phyloP scores from a whole-genome alignment of 768 basidiomycete genomes.

The Jaapia argillacea region DNA sequence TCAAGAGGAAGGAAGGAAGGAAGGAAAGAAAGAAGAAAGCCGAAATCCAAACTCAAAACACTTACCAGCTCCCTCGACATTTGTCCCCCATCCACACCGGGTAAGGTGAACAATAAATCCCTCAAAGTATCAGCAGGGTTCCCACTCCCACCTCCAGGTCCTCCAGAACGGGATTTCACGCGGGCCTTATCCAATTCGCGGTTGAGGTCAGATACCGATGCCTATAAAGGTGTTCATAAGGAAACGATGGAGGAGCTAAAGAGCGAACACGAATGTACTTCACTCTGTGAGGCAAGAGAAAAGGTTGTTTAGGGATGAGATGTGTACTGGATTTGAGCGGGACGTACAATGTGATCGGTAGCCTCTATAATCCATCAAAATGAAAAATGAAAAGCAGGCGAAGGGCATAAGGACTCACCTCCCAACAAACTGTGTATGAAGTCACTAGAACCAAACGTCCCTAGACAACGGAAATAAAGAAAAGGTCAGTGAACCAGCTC shows the following conservation, averaged over 20 bases:
- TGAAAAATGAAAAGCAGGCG: background rate
- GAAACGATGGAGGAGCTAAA: slow-evolving; percentile 9
- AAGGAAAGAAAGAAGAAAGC: too few species aligned
- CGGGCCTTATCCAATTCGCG: slow-evolving; percentile 65
- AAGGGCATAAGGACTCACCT: slow-evolving; percentile 30
- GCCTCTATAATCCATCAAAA: slow-evolving; percentile 32
- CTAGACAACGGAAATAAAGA: too few species aligned
- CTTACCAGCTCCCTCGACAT: slow-evolving; percentile 55
- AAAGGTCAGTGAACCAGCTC: too few species aligned
- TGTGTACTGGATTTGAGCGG: background rate
- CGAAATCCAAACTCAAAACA: background rate
- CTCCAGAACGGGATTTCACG: slow-evolving; percentile 29
- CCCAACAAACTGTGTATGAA: slow-evolving; percentile 72
- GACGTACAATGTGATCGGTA: slow-evolving; percentile 47
- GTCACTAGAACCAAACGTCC: slow-evolving; percentile 71
- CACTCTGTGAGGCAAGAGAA: slow-evolving; percentile 14
- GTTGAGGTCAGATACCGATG: slow-evolving; percentile 83
- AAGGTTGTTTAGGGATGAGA: background rate
- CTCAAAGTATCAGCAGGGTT: slow-evolving; percentile 41
- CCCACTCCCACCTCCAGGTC: slow-evolving; percentile 22
- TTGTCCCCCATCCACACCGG: slow-evolving; percentile 49
- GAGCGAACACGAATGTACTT: slow-evolving; percentile 9
- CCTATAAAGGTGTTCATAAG: slow-evolving; percentile 26
- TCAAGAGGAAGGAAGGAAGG: too few species aligned
- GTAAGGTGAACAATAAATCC: slow-evolving; percentile 49